These are phyloP conservation scores for Plasmodium inui DNA, from an alignment of 169 alveolate genomes.

Conservation along the genomic window DNA sequence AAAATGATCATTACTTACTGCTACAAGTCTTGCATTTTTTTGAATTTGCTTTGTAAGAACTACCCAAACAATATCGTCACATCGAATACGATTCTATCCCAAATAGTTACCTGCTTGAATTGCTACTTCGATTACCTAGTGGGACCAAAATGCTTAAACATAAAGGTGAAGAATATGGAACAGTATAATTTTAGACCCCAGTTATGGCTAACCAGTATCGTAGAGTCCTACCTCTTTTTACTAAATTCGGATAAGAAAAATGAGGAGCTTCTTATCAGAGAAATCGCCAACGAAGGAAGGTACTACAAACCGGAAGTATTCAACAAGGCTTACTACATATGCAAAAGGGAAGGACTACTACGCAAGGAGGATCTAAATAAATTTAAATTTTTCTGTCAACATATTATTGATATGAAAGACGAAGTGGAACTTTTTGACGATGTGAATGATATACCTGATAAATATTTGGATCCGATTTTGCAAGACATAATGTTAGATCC, in stretches of 20 bases:
- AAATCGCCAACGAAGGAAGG: conserved; percentile 85
- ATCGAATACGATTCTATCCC: conserved; percentile 86
- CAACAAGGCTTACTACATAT: conserved; percentile 84
- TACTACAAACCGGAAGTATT: conserved; percentile 85
- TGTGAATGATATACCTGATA: conserved; percentile 91
- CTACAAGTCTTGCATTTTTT: conserved; percentile 82
- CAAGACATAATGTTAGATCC: conserved; percentile 94
- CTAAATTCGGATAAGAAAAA: conserved; percentile 66
- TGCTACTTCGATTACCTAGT: conserved; percentile 91
- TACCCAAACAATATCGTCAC: conserved; percentile 80
- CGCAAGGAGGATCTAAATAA: conserved; percentile 76
- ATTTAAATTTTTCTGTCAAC: conserved; percentile 75
- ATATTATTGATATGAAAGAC: conserved; percentile 72
- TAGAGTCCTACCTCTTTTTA: conserved; percentile 81
- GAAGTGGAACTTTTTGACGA: conserved; percentile 73
- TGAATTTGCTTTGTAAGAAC: conserved; percentile 81
- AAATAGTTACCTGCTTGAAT: conserved; percentile 90
- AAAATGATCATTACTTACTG: conserved; percentile 82
- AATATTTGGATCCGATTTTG: conserved; percentile 93
- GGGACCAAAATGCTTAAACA: conserved; percentile 90
- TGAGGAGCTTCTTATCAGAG: conserved; percentile 41
- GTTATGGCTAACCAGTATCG: conserved; percentile 83
- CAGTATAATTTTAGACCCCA: conserved; percentile 90
- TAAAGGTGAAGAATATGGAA: conserved; percentile 90
- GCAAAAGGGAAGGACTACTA: conserved; percentile 84